phyloP scores from a whole-genome alignment of 495 filamentous ascomycete genomes.

The Hypoxylon intermedium region DNA sequence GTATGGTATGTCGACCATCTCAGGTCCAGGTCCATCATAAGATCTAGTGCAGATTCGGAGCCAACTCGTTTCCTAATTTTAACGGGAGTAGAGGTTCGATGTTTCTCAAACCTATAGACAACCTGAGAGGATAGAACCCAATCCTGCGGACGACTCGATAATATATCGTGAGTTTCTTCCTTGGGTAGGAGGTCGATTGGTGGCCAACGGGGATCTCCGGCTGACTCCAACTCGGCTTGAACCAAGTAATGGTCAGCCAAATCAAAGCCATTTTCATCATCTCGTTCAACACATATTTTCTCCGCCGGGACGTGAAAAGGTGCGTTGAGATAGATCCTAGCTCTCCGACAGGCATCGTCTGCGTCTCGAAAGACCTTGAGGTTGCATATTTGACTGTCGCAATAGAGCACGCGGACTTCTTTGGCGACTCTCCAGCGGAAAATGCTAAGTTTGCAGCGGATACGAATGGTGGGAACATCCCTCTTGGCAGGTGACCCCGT shows the following conservation, averaged over 20 bases:
- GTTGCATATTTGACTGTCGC: slow-evolving; percentile 57
- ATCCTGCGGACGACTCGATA: slow-evolving; percentile 37
- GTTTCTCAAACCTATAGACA: slow-evolving; percentile 48
- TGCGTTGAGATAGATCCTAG: slow-evolving; percentile 50
- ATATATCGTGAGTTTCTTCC: slow-evolving; percentile 36
- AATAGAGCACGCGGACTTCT: slow-evolving; percentile 46
- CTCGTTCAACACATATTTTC: slow-evolving; percentile 55
- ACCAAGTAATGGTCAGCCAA: slow-evolving; percentile 56
- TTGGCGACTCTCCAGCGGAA: slow-evolving; percentile 37
- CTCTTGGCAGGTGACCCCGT: slow-evolving; percentile 45
- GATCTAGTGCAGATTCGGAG: slow-evolving; percentile 44
- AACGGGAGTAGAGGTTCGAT: slow-evolving; percentile 47
- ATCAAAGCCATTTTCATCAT: slow-evolving; percentile 48
- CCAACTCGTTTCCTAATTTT: slow-evolving; percentile 46
- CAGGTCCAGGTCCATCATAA: slow-evolving; percentile 55
- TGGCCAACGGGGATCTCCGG: slow-evolving; percentile 57
- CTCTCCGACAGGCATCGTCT: slow-evolving; percentile 49
- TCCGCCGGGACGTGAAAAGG: slow-evolving; percentile 57
- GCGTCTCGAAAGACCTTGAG: slow-evolving; percentile 54
- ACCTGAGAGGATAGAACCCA: slow-evolving; percentile 53
- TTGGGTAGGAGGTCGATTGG: slow-evolving; percentile 48
- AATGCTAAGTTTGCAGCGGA: slow-evolving; percentile 55
- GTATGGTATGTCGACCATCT: slow-evolving; percentile 49
- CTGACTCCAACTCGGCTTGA: slow-evolving; percentile 55
- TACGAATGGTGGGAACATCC: slow-evolving; percentile 48